Conservation (phyloP, 768 basidiomycete genomes). For the Mycena rebaudengoi region DNA sequence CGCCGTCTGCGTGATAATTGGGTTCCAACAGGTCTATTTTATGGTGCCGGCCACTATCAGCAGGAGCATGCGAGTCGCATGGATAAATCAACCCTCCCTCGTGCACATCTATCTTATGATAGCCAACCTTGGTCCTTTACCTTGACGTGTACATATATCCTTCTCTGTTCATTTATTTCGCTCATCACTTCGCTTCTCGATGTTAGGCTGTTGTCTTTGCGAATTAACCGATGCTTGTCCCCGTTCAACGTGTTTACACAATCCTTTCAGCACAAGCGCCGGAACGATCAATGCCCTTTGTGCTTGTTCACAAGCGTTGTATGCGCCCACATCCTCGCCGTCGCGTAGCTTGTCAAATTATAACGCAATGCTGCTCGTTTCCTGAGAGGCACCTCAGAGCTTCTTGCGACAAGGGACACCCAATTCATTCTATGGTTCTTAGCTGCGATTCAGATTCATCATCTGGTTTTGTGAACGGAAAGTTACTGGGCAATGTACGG, state of each 20-base stretch:
- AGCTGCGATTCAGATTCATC: conserved; percentile 35
- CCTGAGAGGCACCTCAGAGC: conserved; percentile 31
- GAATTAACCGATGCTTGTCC: conserved; percentile 39
- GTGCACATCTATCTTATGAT: conserved; percentile 30
- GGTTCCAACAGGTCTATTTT: too few relatives aligned
- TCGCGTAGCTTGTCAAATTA: conserved; percentile 42
- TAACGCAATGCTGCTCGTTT: conserved; percentile 36
- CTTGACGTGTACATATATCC: conserved; percentile 36
- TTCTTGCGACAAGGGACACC: conserved; percentile 36
- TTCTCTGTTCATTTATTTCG: conserved; percentile 32
- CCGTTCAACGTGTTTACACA: conserved; percentile 42
- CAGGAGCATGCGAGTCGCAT: background rate
- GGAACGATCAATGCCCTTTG: conserved; percentile 35
- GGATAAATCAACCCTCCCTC: background rate
- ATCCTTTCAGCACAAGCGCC: conserved; percentile 33
- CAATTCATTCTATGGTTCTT: conserved; percentile 42
- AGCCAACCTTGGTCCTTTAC: conserved; percentile 39
- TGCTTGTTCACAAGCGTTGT: conserved; percentile 44
- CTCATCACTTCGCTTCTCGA: conserved; percentile 44
- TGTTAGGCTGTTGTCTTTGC: conserved; percentile 43
- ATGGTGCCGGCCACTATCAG: background rate
- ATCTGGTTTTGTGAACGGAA: conserved; percentile 38
- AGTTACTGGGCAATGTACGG: conserved; percentile 41
- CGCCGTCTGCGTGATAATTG: too few relatives aligned
- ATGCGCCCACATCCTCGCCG: conserved; percentile 38